Conservation (phyloP, 768 basidiomycete genomes). For the Tulasnella sp. region DNA sequence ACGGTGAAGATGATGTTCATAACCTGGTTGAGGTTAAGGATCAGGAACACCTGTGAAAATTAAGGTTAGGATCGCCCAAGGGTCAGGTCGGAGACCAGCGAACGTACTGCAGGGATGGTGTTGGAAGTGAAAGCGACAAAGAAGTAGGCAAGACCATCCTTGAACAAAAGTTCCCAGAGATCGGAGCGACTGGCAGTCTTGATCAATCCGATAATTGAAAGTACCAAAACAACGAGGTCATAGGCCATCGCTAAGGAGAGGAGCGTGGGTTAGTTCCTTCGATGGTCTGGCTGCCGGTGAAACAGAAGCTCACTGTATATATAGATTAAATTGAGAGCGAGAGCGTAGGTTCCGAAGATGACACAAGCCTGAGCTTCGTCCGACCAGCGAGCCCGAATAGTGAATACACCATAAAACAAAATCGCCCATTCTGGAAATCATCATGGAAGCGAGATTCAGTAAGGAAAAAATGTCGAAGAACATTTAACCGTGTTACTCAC, state of each 20-base stretch:
- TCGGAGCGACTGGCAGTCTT: conserved; percentile 37
- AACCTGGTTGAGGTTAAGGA: conserved; percentile 47
- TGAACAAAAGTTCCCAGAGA: conserved; percentile 52
- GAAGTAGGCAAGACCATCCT: conserved; percentile 62
- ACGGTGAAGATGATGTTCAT: conserved; percentile 19
- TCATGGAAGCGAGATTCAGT: too few species aligned
- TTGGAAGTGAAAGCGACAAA: conserved; percentile 50
- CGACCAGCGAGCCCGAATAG: conserved; percentile 46
- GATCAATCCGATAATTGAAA: conserved; percentile 51
- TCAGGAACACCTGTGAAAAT: neutral
- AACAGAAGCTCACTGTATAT: conserved; percentile 45
- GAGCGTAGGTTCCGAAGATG: conserved; percentile 41
- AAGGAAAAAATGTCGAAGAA: too few species aligned
- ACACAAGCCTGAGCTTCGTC: conserved; percentile 31
- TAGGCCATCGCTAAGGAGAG: conserved; percentile 42
- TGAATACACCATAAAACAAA: conserved; percentile 56
- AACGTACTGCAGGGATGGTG: conserved; percentile 29
- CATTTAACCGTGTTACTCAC: too few species aligned
- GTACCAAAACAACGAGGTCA: conserved; percentile 47
- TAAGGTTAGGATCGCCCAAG: conserved; percentile 1
- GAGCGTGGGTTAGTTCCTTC: neutral
- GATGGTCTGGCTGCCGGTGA: neutral
- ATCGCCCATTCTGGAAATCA: conserved; percentile 51
- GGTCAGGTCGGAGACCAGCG: conserved; percentile 24
- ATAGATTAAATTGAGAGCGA: conserved; percentile 49